Evolutionary conservation across 2,329 filamentous ascomycete genomes (phyloP).

Genomic region (Camptophora hylomeconis): DNA sequence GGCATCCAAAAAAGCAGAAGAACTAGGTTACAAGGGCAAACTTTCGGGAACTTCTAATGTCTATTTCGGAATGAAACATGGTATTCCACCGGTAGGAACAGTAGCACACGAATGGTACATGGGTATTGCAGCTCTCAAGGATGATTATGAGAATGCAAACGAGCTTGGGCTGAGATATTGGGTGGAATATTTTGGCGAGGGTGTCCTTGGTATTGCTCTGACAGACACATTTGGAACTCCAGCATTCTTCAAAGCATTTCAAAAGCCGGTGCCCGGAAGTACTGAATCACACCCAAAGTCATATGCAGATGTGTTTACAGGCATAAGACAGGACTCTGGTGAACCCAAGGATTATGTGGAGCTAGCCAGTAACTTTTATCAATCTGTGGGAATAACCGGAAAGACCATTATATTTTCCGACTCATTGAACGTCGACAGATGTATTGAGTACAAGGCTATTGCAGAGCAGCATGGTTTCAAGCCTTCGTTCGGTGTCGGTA

Average conservation of each 20-base stretch:
- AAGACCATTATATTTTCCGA: slow-evolving; percentile 95
- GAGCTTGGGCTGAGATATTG: slow-evolving; percentile 77
- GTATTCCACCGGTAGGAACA: slow-evolving; percentile 72
- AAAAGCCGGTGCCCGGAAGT: slow-evolving; percentile 43
- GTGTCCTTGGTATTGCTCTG: slow-evolving; percentile 71
- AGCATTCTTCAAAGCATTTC: slow-evolving; percentile 76
- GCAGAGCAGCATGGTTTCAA: slow-evolving; percentile 70
- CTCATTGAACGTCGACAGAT: slow-evolving; percentile 80
- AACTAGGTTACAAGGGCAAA: slow-evolving; percentile 53
- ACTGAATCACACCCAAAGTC: slow-evolving; percentile 38
- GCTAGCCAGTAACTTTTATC: slow-evolving; percentile 69
- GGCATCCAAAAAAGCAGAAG: slow-evolving; percentile 58
- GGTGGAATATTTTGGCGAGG: slow-evolving; percentile 81
- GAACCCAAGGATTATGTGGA: slow-evolving; percentile 70
- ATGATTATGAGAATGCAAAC: slow-evolving; percentile 73
- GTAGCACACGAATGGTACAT: slow-evolving; percentile 99
- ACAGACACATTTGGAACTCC: slow-evolving; percentile 95
- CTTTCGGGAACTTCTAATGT: slow-evolving; percentile 90
- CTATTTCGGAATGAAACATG: slow-evolving; percentile 88
- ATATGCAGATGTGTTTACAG: slow-evolving; percentile 71
- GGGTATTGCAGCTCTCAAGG: slow-evolving; percentile 83
- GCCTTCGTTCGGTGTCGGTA: slow-evolving; percentile 86
- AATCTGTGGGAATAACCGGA: slow-evolving; percentile 57
- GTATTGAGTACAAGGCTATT: slow-evolving; percentile 75
- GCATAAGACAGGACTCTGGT: slow-evolving; percentile 81